These are phyloP conservation scores for Malassezia japonica DNA, from an alignment of 1,284 basidiomycete genomes.

Conservation along the genomic window DNA sequence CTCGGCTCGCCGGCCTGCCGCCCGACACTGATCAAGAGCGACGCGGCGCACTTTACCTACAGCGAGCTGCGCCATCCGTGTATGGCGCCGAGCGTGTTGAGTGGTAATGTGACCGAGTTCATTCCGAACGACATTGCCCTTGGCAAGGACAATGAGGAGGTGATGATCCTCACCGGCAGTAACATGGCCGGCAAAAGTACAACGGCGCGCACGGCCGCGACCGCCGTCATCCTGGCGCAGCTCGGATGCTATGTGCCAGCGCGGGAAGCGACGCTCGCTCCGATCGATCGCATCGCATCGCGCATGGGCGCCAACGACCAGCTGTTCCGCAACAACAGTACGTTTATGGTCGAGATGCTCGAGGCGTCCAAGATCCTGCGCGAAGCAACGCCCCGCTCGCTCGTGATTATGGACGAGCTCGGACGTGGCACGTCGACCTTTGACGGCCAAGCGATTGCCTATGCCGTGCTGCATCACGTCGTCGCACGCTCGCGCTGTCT, in stretches of 20 bases:
- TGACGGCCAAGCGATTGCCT: conserved; percentile 46
- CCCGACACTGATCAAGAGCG: conserved; percentile 71
- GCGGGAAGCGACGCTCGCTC: conserved; percentile 66
- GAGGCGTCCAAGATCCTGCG: conserved; percentile 45
- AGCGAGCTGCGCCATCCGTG: conserved; percentile 72
- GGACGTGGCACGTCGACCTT: conserved; percentile 48
- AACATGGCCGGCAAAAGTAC: conserved; percentile 61
- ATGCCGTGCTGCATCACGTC: conserved; percentile 43
- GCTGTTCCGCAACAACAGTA: conserved; percentile 44
- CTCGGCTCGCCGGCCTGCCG: conserved; percentile 87
- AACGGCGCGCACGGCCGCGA: conserved; percentile 86
- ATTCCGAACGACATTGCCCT: conserved; percentile 89
- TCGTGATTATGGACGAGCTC: conserved; percentile 49
- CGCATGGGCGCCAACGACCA: conserved; percentile 75
- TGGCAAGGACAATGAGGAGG: conserved; percentile 66
- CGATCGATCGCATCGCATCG: conserved; percentile 86
- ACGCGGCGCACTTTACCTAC: conserved; percentile 69
- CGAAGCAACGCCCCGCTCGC: conserved; percentile 44
- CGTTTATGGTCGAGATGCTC: conserved; percentile 49
- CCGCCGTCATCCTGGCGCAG: conserved; percentile 90
- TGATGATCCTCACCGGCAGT: conserved; percentile 85
- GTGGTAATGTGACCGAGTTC: conserved; percentile 56
- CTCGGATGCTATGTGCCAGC: conserved; percentile 97
- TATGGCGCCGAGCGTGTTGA: conserved; percentile 28
- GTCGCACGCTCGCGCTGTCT: conserved; percentile 43